Base-by-base conservation (phyloP, 768 basidiomycete genomes). In the Xanthoconium purpureum region DNA sequence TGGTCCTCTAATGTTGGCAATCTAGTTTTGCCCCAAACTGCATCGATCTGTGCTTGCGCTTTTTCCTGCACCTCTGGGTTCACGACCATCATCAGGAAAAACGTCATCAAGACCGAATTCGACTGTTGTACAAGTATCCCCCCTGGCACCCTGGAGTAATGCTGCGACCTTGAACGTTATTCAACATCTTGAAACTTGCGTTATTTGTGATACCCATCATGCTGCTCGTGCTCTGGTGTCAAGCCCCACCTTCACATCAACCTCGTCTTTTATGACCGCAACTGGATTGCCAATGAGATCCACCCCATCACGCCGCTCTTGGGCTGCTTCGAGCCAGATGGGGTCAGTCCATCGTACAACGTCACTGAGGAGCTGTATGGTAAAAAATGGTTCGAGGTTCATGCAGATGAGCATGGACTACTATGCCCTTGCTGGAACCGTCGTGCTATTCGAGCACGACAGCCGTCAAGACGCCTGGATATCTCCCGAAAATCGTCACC, bases 391-490 rank as follows among this genome's bases (percentile, higher is more conserved):
- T 85, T 83, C 48, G 85, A 89, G 58, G 81, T 97, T 4, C 0
- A 77, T 98, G 77, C 79, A 82, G 55, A 77, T 90, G 64, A 91
- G 91, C 33, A 77, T 91, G 76, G 90, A 94, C 69, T 98, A 95
- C 73, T 98, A 95, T 67, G 85, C 91, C 66, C 92, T 94, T 70
- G 89, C 94, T 1, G 86, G 88, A 11, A 94, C 92, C 15, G 79
- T 98, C 30, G 80, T 77, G 53, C 46, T 58, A 20, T 52, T 62
- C 29, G 61, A 60, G 12, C 53, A 52, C 7, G 56, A 58, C 30
- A 6, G 17, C 5, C 44, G 10, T 20, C 52, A 57, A 30, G 48
- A 55, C 20, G 11, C 46, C 1, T 63, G 60, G 57, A 68, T 71
- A 52, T 66, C 73, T 17, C 67, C 75, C 17, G 76, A 80, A 15